Conservation (phyloP, 2,329 filamentous ascomycete genomes). For the Anthostomella pinea region DNA sequence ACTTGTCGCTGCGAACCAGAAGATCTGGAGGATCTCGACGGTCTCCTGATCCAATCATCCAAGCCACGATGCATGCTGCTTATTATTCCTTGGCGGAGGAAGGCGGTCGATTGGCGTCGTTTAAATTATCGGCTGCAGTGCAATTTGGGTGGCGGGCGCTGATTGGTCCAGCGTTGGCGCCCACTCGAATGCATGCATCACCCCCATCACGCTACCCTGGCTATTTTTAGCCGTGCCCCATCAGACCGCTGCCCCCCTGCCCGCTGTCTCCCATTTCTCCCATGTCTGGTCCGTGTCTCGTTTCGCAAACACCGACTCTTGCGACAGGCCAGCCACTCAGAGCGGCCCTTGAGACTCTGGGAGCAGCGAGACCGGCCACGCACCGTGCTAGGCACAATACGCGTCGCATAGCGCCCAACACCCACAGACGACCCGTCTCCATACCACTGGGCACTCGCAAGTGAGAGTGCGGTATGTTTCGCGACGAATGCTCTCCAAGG, state of each 20-base stretch:
- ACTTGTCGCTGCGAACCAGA: too few species aligned
- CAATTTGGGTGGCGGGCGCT: conserved; percentile 12
- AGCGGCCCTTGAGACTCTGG: conserved; percentile 13
- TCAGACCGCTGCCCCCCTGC: too few species aligned
- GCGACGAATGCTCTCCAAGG: too few species aligned
- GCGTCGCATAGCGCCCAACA: too few species aligned
- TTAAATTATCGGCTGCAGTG: conserved; percentile 14
- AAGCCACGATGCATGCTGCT: too few species aligned
- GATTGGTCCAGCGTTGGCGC: conserved; percentile 22
- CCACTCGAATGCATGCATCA: conserved; percentile 15
- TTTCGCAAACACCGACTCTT: conserved; percentile 31
- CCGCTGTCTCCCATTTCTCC: conserved; percentile 7
- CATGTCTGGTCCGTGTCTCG: conserved; percentile 21
- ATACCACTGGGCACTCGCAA: too few species aligned
- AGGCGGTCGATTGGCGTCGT: conserved; percentile 10
- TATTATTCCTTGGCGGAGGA: conserved; percentile 5
- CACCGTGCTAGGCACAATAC: conserved; percentile 17
- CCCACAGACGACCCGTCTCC: too few species aligned
- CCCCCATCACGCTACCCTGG: too few species aligned
- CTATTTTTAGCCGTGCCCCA: conserved; percentile 29
- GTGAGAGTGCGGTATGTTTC: too few species aligned
- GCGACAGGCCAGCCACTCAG: conserved; percentile 23
- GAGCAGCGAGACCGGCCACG: conserved; percentile 13
- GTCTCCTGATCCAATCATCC: too few species aligned
- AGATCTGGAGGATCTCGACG: too few species aligned